A percentile compares a stretch with the other conserved stretches of the same genome.
phyloP scores from a whole-genome alignment of 164 flowering plant genomes.

The Vitis vinifera region ASM3070453v1 NC_081806.1:3562001-3562500 shows the following conservation, averaged over 20 bases:
- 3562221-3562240: too few species aligned
- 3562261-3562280: too few species aligned
- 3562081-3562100: slow-evolving; percentile 54
- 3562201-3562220: too few species aligned
- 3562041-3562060: slow-evolving; percentile 41
- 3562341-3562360: too few species aligned
- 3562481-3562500: slow-evolving; percentile 33
- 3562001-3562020: slow-evolving; percentile 50
- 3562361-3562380: too few species aligned
- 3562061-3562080: slow-evolving; percentile 49
- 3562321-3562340: too few species aligned
- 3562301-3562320: too few species aligned
- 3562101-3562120: slow-evolving; percentile 41
- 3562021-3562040: slow-evolving; percentile 55
- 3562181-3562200: too few species aligned
- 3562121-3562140: slow-evolving; percentile 31
- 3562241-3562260: too few species aligned
- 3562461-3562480: slow-evolving; percentile 1
- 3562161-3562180: background rate
- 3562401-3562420: background rate
- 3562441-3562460: slow-evolving; percentile 24
- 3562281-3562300: too few species aligned
- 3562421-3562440: slow-evolving; percentile 36
- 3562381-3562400: background rate
- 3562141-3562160: slow-evolving; percentile 35